Conservation (phyloP, 2,329 filamentous ascomycete species). For the Aspergillus sp. region DNA sequence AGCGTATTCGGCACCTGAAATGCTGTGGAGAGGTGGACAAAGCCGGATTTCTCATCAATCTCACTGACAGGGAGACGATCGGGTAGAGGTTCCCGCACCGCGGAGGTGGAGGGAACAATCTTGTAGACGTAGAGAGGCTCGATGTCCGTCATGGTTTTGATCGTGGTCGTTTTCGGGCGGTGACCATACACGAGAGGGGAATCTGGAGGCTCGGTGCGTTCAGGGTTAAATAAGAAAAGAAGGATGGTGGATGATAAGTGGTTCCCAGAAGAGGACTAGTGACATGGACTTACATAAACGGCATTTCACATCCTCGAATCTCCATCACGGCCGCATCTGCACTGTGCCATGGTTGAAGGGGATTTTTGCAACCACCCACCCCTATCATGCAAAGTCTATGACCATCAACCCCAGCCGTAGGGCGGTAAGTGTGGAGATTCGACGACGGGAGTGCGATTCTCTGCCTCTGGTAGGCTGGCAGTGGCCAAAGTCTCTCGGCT, state of each 20-base stretch:
- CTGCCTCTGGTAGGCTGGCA: background rate
- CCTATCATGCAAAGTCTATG: background rate
- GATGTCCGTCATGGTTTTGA: constrained; percentile 18
- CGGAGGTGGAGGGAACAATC: constrained; percentile 34
- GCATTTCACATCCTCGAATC: background rate
- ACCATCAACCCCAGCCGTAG: background rate
- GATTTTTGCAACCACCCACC: background rate
- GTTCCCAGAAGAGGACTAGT: background rate
- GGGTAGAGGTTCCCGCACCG: constrained; percentile 35
- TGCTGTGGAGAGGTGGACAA: constrained; percentile 40
- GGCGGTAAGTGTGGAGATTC: background rate
- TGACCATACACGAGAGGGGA: background rate
- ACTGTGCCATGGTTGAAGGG: no score
- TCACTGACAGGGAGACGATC: constrained; percentile 37
- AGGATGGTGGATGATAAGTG: background rate
- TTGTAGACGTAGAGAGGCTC: constrained; percentile 39
- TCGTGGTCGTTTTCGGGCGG: background rate
- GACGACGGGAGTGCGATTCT: background rate
- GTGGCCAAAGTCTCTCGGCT: background rate
- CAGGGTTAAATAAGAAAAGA: background rate
- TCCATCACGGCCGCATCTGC: no score
- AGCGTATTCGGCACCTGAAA: constrained; percentile 39
- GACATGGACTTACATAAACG: background rate
- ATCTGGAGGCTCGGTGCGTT: constrained; percentile 2
- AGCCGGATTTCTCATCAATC: constrained; percentile 35